Percentiles rank a stretch among this genome's conserved stretches.
These are phyloP conservation scores for Astragalus glycyphyllos DNA, from an alignment of 306 rosid species.

Conservation along the genomic window DNA sequence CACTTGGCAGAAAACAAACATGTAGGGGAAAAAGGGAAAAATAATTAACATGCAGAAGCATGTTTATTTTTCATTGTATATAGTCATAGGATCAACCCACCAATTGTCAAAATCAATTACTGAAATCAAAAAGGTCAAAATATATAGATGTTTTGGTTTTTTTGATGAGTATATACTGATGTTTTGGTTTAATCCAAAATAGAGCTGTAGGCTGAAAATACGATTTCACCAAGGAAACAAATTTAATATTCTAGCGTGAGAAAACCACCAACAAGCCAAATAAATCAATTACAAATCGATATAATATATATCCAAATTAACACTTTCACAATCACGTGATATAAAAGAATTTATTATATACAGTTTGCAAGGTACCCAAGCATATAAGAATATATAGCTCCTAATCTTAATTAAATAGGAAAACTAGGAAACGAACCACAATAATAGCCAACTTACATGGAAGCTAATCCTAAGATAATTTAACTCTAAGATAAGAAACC, in stretches of 20 bases:
- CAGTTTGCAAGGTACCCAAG: no score
- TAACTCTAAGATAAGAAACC: no score
- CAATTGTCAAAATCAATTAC: conserved; percentile 5
- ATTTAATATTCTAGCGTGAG: conserved; percentile 26
- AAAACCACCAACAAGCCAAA: conserved; percentile 17
- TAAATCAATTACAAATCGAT: conserved; percentile 1
- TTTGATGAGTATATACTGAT: background rate
- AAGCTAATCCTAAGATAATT: no score
- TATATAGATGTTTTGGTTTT: background rate
- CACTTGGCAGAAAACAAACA: background rate
- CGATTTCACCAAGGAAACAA: conserved; percentile 16
- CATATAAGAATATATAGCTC: no score
- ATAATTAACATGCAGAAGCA: background rate
- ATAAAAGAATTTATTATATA: background rate
- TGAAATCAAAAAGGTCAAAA: background rate
- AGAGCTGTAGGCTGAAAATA: conserved; percentile 6
- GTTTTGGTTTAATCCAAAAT: background rate
- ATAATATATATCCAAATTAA: conserved; percentile 31
- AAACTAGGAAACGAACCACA: no score
- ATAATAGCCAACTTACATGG: no score
- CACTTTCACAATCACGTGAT: background rate
- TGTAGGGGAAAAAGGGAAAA: background rate
- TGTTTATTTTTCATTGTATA: background rate
- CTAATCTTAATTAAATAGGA: no score
- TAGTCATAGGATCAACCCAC: conserved; percentile 1